Base-by-base conservation (phyloP, 2,329 filamentous ascomycete genomes). In the Hypoxylon sp. region DNA sequence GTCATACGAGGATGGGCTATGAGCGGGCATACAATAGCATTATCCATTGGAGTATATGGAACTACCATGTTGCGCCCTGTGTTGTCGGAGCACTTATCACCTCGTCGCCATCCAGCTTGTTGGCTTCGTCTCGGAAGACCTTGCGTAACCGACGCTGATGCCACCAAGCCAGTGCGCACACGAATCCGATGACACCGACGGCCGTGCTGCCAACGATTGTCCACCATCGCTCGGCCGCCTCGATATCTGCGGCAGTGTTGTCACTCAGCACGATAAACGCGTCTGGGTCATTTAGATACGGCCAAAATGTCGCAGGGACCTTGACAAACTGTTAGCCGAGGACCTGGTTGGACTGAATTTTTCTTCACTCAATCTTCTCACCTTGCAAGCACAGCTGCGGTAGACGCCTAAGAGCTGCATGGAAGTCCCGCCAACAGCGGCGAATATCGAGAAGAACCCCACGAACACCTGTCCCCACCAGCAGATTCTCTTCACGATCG, bases 121-220 rank as follows among this genome's bases (percentile, higher is more conserved):
- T 69, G 8, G 74, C 75, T 54, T 76, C 72, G 5, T 73, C 72
- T 4, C 67, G 61, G 55, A 76, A 77, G 7, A 74, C 52, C 26
- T 72, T 74, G n/a, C 74, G 65, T 42, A 77, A 57, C n/a, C 73
- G 65, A 5, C 73, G 67, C 56, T 76, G 74, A 38, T 77, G 75
- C 75, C 75, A 77, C 76, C 74, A 76, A 7, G 73, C 73, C 24
- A 76, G 64, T 11, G 72, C 68, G 20, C 71, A 74, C 2, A 76
- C 69, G 7, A 74, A 59, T 24, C 70, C 70, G 14, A 76, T 58
- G 3, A 73, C 46, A 0, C 64, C 69, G 5, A 75, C 73, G 0
- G 71, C 70, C 3, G 64, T 70, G n/a, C 58, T 70, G 0, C 74
- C 73, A 4, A 69, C 71, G 5, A 70, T 56, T 0, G 69, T 71